Base-by-base conservation (phyloP, 169 alveolate genomes). In the Plasmodium inui region DNA sequence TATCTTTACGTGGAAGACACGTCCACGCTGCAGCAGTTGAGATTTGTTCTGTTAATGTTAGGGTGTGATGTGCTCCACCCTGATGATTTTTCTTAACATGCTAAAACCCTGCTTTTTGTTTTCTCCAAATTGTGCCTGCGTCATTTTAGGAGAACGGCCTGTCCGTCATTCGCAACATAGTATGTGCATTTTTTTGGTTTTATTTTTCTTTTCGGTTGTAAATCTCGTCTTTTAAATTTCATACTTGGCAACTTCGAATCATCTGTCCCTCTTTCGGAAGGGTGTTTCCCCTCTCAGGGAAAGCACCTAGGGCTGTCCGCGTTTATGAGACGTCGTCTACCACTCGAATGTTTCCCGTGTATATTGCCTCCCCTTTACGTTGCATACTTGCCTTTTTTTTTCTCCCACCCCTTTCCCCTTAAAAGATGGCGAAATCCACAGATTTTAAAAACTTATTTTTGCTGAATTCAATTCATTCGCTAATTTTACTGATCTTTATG, bases 401-500 rank as follows among this genome's bases (percentile, higher is more conserved):
- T 61, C 19, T 61, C 37, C 22, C 39, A 67, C 32, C 37, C 76
- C n/a, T 9, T 9, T 0, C 34, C 76, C 76, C 76, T 26, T 67
- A 22, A 67, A 57, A 28, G 78, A 82, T 82, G 84, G 80, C 78
- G 71, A 86, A 86, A 57, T 74, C 85, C 3, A 46, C 30, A 74
- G 70, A 50, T 12, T 74, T 53, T 22, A 86, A 79, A 55, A 89
- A 89, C 76, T 41, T 89, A 57, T 89, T 89, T 89, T 89, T 89
- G 41, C 8, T 89, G 73, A 78, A 80, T 57, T 89, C 94, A 39
- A 67, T 80, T 17, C 17, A 73, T 50, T 67, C 90, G 30, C 30
- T 81, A 30, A 89, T 71, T 70, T 89, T 89, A 41, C 32, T 80
- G 34, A 89, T 89, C 37, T 89, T 89, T 53, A 79, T 80, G 82